These are phyloP conservation scores for Lathyrus tuberosus DNA, from an alignment of 306 rosid species.

Conservation along the genomic window DNA sequence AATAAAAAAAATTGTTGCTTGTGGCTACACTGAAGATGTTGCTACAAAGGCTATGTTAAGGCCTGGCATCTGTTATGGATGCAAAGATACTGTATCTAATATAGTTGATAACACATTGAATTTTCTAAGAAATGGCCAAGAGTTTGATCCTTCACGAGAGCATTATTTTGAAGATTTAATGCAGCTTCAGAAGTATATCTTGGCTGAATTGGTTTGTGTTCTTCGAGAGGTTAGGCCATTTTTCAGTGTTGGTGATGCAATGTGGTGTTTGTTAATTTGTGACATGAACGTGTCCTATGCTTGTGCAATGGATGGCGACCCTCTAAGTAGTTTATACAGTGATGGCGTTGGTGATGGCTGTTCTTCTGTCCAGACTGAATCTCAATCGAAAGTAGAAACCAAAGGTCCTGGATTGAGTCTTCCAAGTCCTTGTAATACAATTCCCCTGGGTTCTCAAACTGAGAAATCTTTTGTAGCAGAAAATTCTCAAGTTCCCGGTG, in stretches of 20 bases:
- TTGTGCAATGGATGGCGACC: conserved; percentile 76
- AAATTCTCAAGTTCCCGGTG: conserved; percentile 47
- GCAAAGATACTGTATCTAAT: conserved; percentile 81
- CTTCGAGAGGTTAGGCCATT: conserved; percentile 87
- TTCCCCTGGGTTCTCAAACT: conserved; percentile 50
- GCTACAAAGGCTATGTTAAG: conserved; percentile 75
- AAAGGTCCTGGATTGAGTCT: conserved; percentile 59
- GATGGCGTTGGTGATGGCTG: conserved; percentile 48
- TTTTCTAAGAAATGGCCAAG: conserved; percentile 78
- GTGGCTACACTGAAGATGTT: conserved; percentile 79
- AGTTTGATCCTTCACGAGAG: conserved; percentile 74
- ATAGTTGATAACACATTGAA: conserved; percentile 72
- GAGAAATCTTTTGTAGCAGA: conserved; percentile 48
- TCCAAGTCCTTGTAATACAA: conserved; percentile 55
- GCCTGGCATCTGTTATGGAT: conserved; percentile 84
- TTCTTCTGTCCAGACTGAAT: conserved; percentile 50
- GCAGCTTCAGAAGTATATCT: conserved; percentile 82
- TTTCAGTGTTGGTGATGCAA: conserved; percentile 90
- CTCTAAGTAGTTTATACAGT: conserved; percentile 47
- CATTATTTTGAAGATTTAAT: conserved; percentile 74
- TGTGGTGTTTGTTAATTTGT: conserved; percentile 88
- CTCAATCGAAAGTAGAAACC: conserved; percentile 53
- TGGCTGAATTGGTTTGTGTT: conserved; percentile 90
- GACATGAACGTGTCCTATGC: conserved; percentile 92
- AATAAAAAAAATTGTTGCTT: conserved; percentile 63